phyloP scores from a whole-genome alignment of 768 basidiomycete genomes.

The Mycena indigotica region DNA sequence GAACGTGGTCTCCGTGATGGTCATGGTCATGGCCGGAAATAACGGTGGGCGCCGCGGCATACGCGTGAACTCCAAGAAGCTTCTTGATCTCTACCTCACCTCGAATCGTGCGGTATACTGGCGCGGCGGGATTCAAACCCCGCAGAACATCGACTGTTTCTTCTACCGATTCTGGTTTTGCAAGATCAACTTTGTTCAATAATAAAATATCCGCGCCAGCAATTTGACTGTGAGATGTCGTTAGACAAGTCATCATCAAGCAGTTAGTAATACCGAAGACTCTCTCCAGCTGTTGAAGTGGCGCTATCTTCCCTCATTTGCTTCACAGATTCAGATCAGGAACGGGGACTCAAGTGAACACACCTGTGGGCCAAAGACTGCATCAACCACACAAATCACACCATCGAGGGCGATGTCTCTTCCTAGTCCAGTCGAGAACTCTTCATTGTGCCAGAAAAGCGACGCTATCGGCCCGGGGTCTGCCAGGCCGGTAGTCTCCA shows the following conservation, averaged over 20 bases:
- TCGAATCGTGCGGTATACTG: conserved; percentile 70
- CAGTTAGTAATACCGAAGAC: conserved; percentile 59
- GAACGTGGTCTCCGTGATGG: conserved; percentile 34
- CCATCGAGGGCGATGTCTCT: conserved; percentile 80
- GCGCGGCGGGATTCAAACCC: conserved; percentile 78
- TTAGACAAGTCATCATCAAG: background rate
- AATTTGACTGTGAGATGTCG: conserved; percentile 75
- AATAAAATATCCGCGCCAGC: conserved; percentile 90
- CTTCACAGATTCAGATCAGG: conserved; percentile 28
- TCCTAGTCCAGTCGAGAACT: conserved; percentile 68
- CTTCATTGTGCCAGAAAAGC: conserved; percentile 87
- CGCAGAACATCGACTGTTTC: conserved; percentile 63
- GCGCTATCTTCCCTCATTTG: conserved; percentile 84
- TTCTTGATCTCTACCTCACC: conserved; percentile 72
- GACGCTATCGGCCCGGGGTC: conserved; percentile 93
- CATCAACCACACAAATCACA: conserved; percentile 91
- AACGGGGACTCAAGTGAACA: background rate
- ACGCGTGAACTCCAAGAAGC: conserved; percentile 84
- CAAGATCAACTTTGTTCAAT: conserved; percentile 89
- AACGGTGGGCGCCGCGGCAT: conserved; percentile 47
- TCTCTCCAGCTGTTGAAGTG: conserved; percentile 68
- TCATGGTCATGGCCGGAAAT: conserved; percentile 32
- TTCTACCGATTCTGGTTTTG: conserved; percentile 44
- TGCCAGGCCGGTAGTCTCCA: conserved; percentile 95
- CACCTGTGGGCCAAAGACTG: conserved; percentile 68